A percentile compares a stretch with the other conserved stretches of the same genome.
These are phyloP conservation scores for Corylus heterophylla DNA, from an alignment of 306 rosid genomes.

Conservation along the genomic window DNA sequence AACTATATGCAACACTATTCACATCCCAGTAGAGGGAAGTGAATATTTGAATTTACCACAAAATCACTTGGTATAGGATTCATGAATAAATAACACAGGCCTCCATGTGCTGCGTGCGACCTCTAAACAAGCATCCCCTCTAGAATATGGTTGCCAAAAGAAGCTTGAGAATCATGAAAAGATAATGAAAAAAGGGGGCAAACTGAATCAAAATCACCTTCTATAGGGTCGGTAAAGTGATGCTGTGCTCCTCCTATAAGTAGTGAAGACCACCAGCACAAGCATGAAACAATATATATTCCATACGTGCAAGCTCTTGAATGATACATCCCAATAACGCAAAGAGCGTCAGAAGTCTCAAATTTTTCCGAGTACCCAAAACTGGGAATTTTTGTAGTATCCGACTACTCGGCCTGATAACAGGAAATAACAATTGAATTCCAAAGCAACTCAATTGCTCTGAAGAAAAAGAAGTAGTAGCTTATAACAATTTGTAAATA, in stretches of 20 bases:
- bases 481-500: neutral
- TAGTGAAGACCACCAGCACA: slow-evolving; percentile 53
- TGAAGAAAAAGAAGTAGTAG: neutral
- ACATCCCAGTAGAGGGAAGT: neutral
- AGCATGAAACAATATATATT: slow-evolving; percentile 42
- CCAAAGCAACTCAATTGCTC: neutral
- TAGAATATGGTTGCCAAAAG: slow-evolving; percentile 17
- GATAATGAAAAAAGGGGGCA: neutral
- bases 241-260: slow-evolving; percentile 42
- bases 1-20: neutral
- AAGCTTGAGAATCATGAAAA: slow-evolving; percentile 6
- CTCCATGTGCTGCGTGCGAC: neutral
- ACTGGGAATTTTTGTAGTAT: slow-evolving; percentile 6
- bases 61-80: neutral
- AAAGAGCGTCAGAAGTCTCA: slow-evolving; percentile 30
- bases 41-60: neutral
- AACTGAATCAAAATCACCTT: slow-evolving; percentile 48
- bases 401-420: slow-evolving; percentile 33
- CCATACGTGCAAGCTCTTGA: slow-evolving; percentile 42
- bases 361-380: slow-evolving; percentile 26
- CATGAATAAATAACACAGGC: neutral
- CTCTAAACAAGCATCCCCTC: neutral
- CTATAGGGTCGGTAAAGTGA: slow-evolving; percentile 43
- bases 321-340: slow-evolving; percentile 47
- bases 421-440: slow-evolving; percentile 14